A percentile compares a stretch with the other conserved stretches of the same genome.
phyloP scores from a whole-genome alignment of 257 asterid species.

The Solanum habrochaites region DNA sequence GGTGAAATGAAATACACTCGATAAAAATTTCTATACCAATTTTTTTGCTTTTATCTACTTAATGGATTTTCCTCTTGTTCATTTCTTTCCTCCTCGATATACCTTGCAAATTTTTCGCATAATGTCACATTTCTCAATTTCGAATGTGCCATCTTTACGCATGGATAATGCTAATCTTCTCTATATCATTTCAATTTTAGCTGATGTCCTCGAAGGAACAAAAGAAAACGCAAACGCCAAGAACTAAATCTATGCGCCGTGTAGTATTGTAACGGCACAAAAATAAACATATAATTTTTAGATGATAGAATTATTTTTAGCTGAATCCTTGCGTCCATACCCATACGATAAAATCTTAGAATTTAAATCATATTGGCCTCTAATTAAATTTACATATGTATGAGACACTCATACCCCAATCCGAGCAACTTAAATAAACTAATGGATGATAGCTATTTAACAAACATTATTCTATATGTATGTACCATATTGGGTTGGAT shows the following conservation, averaged over 20 bases:
- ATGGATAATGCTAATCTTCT: too few relatives aligned
- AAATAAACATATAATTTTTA: too few relatives aligned
- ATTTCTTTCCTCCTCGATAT: background rate
- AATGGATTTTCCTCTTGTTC: background rate
- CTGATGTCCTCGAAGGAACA: too few relatives aligned
- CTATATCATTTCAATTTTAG: too few relatives aligned
- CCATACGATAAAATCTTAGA: background rate
- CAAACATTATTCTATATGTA: background rate
- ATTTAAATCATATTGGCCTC: background rate
- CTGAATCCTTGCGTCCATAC: fast-evolving
- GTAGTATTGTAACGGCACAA: too few relatives aligned
- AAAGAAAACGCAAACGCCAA: too few relatives aligned
- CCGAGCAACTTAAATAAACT: background rate
- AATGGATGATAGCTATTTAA: background rate
- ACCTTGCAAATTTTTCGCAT: too few relatives aligned
- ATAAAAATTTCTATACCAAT: too few relatives aligned
- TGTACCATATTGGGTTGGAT: background rate
- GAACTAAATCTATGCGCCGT: too few relatives aligned
- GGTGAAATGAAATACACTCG: background rate
- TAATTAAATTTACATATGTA: background rate
- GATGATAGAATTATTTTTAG: background rate
- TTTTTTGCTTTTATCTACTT: background rate
- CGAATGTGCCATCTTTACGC: too few relatives aligned
- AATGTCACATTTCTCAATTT: too few relatives aligned
- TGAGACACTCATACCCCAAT: background rate